Evolutionary conservation across 441 rosid species (phyloP), one percentile per base, ranked within the genome.

Genomic region (Geranium incanum): DNA sequence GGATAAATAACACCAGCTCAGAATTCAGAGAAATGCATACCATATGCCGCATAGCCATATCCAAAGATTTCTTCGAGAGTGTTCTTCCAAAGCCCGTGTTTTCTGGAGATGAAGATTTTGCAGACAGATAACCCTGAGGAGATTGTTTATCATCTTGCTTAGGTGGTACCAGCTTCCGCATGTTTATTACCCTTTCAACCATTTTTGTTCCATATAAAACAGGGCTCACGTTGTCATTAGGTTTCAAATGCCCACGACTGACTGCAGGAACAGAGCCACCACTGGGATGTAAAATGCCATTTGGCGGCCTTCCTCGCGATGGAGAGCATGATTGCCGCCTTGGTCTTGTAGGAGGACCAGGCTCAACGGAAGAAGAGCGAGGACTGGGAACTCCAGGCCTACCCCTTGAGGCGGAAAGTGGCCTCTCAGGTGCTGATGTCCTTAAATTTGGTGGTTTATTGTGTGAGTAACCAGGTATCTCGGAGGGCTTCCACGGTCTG

Each of bases 271-370:
- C 62, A 5, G 62, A 55, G 62, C 21, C 18, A 6, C 62, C 62
- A 55, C 62, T 55, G 16, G 16, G 5, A 55, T 55, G 5, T n/a
- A 16, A n/a, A 52, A 13, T n/a, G 6, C 15, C 60, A n/a, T 16
- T 16, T 52, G 60, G 6, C 5, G 62, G 6, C 21, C 62, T n/a
- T 15, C 62, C 62, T 55, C 62, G 16, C 5, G 62, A 55, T 3
- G 62, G 62, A 55, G 62, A 55, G 6, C 62, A 55, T 55, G 62
- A 55, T 55, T 55, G 21, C 21, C 18, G 62, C 62, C 62, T 55
- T 6, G 6, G 19, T 55, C 6, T 55, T 55, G 19, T 16, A 1
- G 16, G n/a, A 1, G 21, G 18, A 15, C 62, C 21, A 1, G 62
- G 19, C 62, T 55, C 62, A 13, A 55, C 21, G 7, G 62, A 55